These are phyloP conservation scores for Tetracladium setigerum DNA, from an alignment of 495 filamentous ascomycete species.

Conservation along the genomic window DNA sequence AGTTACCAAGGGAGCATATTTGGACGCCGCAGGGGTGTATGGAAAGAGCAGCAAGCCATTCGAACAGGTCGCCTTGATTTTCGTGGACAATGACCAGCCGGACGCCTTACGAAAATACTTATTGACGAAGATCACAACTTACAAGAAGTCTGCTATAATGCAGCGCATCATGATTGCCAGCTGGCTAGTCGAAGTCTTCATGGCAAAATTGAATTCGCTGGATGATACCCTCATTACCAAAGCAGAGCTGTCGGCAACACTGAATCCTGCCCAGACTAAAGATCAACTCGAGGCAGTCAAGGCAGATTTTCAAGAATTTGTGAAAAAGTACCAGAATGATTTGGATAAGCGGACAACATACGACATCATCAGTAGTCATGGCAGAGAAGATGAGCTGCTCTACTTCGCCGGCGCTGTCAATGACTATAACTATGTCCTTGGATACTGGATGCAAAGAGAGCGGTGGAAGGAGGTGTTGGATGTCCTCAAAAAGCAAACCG, in stretches of 20 bases:
- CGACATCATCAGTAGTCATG: conserved; percentile 92
- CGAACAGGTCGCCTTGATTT: conserved; percentile 84
- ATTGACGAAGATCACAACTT: conserved; percentile 68
- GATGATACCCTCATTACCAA: conserved; percentile 92
- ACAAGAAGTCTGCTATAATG: conserved; percentile 82
- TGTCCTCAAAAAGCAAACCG: conserved; percentile 84
- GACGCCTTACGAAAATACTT: conserved; percentile 92
- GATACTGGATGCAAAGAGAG: conserved; percentile 96
- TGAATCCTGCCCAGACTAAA: conserved; percentile 59
- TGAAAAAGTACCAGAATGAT: conserved; percentile 73
- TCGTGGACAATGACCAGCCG: conserved; percentile 82
- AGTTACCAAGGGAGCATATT: conserved; percentile 65
- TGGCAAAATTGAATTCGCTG: conserved; percentile 91
- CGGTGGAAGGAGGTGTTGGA: conserved; percentile 84
- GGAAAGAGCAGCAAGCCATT: conserved; percentile 95
- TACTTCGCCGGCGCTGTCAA: conserved; percentile 81
- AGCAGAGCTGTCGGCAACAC: conserved; percentile 68
- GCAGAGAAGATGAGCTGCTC: conserved; percentile 84
- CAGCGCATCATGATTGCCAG: conserved; percentile 90
- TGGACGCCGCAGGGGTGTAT: conserved; percentile 83
- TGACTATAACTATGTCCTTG: conserved; percentile 89
- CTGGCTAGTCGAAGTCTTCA: conserved; percentile 93
- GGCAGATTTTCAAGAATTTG: conserved; percentile 81
- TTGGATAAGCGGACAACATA: conserved; percentile 89
- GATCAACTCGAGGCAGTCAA: conserved; percentile 62